phyloP scores from a whole-genome alignment of 495 filamentous ascomycete genomes.

The Aspergillus cavernicola region DNA sequence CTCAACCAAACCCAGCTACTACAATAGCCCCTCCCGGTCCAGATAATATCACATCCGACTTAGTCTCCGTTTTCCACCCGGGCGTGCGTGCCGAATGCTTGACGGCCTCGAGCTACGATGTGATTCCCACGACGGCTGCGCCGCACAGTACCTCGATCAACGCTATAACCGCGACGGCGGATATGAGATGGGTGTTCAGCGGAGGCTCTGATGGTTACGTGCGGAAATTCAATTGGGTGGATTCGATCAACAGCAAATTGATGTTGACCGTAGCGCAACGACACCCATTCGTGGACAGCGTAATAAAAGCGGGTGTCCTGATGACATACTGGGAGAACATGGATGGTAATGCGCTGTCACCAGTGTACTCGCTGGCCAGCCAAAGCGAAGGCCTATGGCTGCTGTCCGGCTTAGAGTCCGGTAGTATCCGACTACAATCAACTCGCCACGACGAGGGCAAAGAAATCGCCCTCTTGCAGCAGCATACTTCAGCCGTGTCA shows the following conservation, averaged over 20 bases:
- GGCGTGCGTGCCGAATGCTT: constrained; percentile 74
- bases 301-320: constrained; percentile 87
- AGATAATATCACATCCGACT: constrained; percentile 30
- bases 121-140: constrained; percentile 93
- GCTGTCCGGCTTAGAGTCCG: constrained; percentile 82
- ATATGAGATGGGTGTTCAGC: constrained; percentile 93
- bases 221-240: constrained; percentile 91
- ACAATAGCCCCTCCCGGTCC: constrained; percentile 33
- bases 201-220: constrained; percentile 94
- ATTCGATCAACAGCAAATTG: constrained; percentile 90
- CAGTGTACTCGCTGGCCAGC: constrained; percentile 90
- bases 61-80: constrained; percentile 50
- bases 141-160: constrained; percentile 97
- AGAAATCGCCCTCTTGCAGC: constrained; percentile 70
- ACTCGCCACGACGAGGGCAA: constrained; percentile 96
- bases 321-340: constrained; percentile 96
- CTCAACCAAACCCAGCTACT: constrained; percentile 41
- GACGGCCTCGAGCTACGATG: constrained; percentile 85
- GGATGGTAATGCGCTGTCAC: constrained; percentile 60
- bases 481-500: constrained; percentile 90
- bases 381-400: constrained; percentile 90
- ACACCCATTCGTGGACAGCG: constrained; percentile 96
- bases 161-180: constrained; percentile 82
- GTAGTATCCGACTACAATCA: constrained; percentile 88
- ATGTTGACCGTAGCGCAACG: constrained; percentile 92